Percentiles rank a stretch among this genome's conserved stretches.
These are phyloP conservation scores for Talaromyces albobiverticillius DNA, from an alignment of 2,329 filamentous ascomycete species.

Conservation along the genomic window DNA sequence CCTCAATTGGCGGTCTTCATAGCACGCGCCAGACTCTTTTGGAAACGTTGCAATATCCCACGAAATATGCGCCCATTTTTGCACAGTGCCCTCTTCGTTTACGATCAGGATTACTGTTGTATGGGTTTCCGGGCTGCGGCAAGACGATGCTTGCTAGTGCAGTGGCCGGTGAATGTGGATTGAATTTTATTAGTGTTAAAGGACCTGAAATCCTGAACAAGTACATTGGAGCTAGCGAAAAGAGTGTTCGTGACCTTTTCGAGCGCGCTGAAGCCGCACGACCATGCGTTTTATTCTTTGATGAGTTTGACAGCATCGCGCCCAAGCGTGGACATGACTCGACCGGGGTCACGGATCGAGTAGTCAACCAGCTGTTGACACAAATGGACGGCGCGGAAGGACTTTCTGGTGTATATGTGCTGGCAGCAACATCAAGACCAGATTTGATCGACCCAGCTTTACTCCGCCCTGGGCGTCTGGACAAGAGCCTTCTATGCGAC, in stretches of 20 bases:
- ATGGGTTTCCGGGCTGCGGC: slow-evolving; percentile 93
- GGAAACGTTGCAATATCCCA: slow-evolving; percentile 94
- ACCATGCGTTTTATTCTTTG: slow-evolving; percentile 95
- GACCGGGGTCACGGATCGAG: slow-evolving; percentile 96
- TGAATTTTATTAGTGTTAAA: slow-evolving; percentile 98
- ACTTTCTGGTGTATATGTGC: slow-evolving; percentile 88
- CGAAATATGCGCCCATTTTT: slow-evolving; percentile 96
- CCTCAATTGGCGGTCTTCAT: slow-evolving; percentile 82
- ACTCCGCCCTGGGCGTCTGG: slow-evolving; percentile 83
- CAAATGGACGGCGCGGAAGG: slow-evolving; percentile 99
- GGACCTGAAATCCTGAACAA: slow-evolving; percentile 98
- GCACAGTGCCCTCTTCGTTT: slow-evolving; percentile 92
- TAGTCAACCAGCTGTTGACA: slow-evolving; percentile 96
- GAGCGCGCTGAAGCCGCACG: slow-evolving; percentile 83
- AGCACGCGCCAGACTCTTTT: slow-evolving; percentile 87
- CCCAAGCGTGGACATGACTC: slow-evolving; percentile 96
- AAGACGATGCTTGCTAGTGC: slow-evolving; percentile 95
- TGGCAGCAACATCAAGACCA: slow-evolving; percentile 88
- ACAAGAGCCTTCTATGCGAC: slow-evolving; percentile 90
- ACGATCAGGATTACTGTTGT: slow-evolving; percentile 86
- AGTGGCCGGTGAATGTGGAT: slow-evolving; percentile 93
- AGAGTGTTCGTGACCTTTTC: slow-evolving; percentile 92
- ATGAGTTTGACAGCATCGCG: slow-evolving; percentile 97
- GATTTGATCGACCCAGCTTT: slow-evolving; percentile 95
- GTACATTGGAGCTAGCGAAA: slow-evolving; percentile 96